These are phyloP conservation scores for Conticribra weissflogii DNA, from an alignment of 108 stramenopile species.

Conservation along the genomic window DNA sequence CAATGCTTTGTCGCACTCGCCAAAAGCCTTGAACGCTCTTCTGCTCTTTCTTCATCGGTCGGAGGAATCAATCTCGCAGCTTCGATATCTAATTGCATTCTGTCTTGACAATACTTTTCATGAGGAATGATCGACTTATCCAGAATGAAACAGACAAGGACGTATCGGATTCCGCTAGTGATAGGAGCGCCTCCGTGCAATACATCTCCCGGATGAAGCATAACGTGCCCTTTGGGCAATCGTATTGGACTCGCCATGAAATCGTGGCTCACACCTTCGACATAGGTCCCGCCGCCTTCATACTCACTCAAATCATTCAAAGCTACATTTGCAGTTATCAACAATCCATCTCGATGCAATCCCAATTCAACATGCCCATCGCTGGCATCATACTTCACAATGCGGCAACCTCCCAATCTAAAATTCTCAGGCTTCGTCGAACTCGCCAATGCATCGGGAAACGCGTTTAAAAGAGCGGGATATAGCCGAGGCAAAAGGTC, in stretches of 20 bases:
- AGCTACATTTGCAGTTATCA: slow-evolving; percentile 48
- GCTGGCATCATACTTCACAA: slow-evolving; percentile 46
- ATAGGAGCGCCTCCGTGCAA: slow-evolving; percentile 43
- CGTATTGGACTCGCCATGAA: slow-evolving; percentile 32
- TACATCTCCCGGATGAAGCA: slow-evolving; percentile 45
- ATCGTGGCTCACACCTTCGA: slow-evolving; percentile 22
- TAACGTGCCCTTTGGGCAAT: slow-evolving; percentile 24
- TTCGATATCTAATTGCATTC: slow-evolving; percentile 40
- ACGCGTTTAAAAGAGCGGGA: slow-evolving; percentile 29
- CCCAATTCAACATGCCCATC: slow-evolving; percentile 40
- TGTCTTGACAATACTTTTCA: slow-evolving; percentile 44
- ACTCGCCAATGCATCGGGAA: slow-evolving; percentile 11
- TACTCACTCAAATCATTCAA: slow-evolving; percentile 35
- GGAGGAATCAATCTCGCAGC: slow-evolving; percentile 21
- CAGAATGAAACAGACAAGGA: slow-evolving; percentile 42
- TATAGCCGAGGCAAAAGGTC: slow-evolving; percentile 39
- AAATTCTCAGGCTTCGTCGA: slow-evolving; percentile 17
- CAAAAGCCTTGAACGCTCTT: slow-evolving; percentile 23
- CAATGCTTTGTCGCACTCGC: slow-evolving; percentile 35
- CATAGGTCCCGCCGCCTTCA: slow-evolving; percentile 36
- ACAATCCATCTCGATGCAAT: slow-evolving; percentile 40
- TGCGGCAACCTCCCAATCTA: slow-evolving; percentile 36
- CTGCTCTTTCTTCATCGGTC: slow-evolving; percentile 11
- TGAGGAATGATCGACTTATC: slow-evolving; percentile 38
- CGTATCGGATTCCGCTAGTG: slow-evolving; percentile 39